Percentiles rank a stretch among this genome's conserved stretches.
Conservation (phyloP, 148 eudicot species). For the Dianthus caryophyllus region DNA sequence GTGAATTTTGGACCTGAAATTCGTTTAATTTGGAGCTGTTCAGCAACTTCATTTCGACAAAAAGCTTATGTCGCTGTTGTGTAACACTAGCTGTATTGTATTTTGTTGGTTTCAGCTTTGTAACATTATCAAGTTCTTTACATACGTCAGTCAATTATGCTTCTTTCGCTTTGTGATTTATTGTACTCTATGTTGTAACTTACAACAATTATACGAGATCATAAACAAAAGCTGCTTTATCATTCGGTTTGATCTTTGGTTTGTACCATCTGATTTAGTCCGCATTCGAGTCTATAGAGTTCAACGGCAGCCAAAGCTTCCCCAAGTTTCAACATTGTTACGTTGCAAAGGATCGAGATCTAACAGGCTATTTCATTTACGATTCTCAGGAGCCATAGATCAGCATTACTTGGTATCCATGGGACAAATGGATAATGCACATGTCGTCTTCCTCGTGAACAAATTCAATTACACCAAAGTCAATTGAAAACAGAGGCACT, state of each 20-base stretch:
- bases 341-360: background rate
- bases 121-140: background rate
- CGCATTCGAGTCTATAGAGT: too few species aligned
- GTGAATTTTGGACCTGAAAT: constrained; percentile 70
- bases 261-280: too few species aligned
- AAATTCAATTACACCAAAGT: too few species aligned
- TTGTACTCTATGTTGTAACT: background rate
- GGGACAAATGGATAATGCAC: too few species aligned
- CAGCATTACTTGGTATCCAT: too few species aligned
- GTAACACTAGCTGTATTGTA: constrained; percentile 14
- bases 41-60: background rate
- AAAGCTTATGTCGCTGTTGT: constrained; percentile 1
- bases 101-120: background rate
- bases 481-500: too few species aligned
- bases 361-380: too few species aligned
- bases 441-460: too few species aligned
- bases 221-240: background rate
- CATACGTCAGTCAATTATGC: background rate
- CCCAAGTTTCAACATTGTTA: too few species aligned
- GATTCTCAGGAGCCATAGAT: too few species aligned
- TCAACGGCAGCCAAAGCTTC: too few species aligned
- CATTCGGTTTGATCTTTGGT: background rate
- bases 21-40: background rate
- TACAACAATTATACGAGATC: background rate
- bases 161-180: background rate